Evolutionary conservation across 148 eudicot species (phyloP).

Genomic region (Chenopodium album): DNA sequence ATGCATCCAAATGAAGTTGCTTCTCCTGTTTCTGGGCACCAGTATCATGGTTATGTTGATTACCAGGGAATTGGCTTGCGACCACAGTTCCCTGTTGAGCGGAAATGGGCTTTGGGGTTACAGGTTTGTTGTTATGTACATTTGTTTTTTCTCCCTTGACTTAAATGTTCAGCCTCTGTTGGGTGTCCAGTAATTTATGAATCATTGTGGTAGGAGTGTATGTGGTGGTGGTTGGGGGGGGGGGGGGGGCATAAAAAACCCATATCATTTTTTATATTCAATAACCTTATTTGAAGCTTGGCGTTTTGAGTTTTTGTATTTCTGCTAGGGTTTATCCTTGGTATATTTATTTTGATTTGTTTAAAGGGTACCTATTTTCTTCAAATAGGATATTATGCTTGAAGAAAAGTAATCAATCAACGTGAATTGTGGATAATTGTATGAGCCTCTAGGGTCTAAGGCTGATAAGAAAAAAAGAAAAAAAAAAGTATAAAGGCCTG

Average conservation of each 20-base stretch:
- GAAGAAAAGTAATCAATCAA: too few relatives aligned
- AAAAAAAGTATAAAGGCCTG: too few relatives aligned
- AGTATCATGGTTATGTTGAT: conserved; percentile 57
- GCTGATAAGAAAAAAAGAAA: too few relatives aligned
- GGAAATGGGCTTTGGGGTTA: conserved; percentile 98
- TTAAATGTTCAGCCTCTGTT: neutral
- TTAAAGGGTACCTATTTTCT: neutral
- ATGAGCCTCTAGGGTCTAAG: neutral
- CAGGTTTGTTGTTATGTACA: conserved; percentile 51
- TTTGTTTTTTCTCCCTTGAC: neutral
- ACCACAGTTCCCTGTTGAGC: conserved; percentile 63
- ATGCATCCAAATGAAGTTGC: conserved; percentile 54
- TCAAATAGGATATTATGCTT: neutral
- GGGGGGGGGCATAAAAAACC: too few relatives aligned
- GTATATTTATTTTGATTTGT: too few relatives aligned
- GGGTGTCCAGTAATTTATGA: neutral
- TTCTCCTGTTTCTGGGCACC: conserved; percentile 51
- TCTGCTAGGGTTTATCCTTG: neutral
- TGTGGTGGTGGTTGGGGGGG: too few relatives aligned
- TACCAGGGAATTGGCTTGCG: conserved; percentile 61
- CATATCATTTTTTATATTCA: too few relatives aligned
- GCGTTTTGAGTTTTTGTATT: neutral
- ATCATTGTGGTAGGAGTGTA: neutral
- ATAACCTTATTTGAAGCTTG: neutral
- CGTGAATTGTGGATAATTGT: neutral